phyloP scores from a whole-genome alignment of 1,139 yeast species.

The Hemisphaericaspora xylanilytica region DNA sequence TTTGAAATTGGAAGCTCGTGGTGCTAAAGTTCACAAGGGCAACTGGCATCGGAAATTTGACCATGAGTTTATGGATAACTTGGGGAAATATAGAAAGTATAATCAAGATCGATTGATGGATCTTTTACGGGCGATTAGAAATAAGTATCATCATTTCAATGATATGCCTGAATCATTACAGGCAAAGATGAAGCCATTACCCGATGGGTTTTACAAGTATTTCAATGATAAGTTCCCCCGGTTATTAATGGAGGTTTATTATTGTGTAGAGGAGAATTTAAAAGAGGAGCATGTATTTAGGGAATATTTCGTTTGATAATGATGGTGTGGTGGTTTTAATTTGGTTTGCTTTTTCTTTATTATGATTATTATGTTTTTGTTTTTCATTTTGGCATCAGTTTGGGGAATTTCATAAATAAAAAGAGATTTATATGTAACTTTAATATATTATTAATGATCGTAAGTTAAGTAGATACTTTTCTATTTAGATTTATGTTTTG shows the following conservation, averaged over 20 bases:
- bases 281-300: conserved; percentile 59
- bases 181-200: conserved; percentile 69
- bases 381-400: not conserved
- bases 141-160: conserved; percentile 89
- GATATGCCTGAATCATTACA: conserved; percentile 71
- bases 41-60: conserved; percentile 86
- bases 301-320: conserved; percentile 42
- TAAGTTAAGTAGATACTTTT: not conserved
- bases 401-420: too few species aligned
- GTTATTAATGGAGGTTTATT: conserved; percentile 72
- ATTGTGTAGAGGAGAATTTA: conserved; percentile 57
- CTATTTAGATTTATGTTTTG: conserved; percentile 2
- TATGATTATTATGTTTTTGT: not conserved
- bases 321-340: not conserved
- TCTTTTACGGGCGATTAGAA: conserved; percentile 80
- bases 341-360: conserved; percentile 9
- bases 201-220: conserved; percentile 78
- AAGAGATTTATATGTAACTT: too few species aligned
- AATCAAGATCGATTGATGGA: conserved; percentile 78
- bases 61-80: conserved; percentile 65
- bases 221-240: conserved; percentile 75
- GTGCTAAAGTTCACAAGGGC: conserved; percentile 51
- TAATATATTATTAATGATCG: not conserved
- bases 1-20: conserved; percentile 54
- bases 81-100: conserved; percentile 90